These are phyloP conservation scores for Zoysia matrella DNA, from an alignment of 202 grass and related monocot genomes.

Conservation along the genomic window DNA sequence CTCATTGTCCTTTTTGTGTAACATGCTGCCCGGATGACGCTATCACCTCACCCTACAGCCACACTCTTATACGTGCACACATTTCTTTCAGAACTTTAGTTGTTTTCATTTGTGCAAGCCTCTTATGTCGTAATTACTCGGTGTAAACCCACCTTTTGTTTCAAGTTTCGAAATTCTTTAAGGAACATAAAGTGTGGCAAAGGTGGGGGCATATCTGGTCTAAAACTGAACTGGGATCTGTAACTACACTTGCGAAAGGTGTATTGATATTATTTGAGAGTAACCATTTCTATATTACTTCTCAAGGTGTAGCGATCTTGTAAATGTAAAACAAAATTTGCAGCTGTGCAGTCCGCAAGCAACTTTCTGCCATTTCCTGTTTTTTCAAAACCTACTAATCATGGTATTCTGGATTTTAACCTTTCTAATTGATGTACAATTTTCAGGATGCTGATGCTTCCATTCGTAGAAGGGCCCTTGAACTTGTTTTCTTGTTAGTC, in stretches of 20 bases:
- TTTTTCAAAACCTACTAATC: background rate
- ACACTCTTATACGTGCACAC: background rate
- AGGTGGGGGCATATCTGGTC: slow-evolving; percentile 25
- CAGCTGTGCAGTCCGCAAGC: slow-evolving; percentile 15
- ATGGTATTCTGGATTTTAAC: slow-evolving; percentile 18
- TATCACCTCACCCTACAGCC: background rate
- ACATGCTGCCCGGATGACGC: background rate
- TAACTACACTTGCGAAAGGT: slow-evolving; percentile 2
- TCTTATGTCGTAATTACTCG: background rate
- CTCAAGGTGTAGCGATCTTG: slow-evolving; percentile 13
- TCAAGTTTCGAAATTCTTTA: background rate
- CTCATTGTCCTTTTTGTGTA: background rate
- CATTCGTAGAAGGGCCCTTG: slow-evolving; percentile 95
- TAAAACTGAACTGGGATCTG: background rate
- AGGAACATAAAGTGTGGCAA: slow-evolving; percentile 8
- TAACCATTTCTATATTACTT: slow-evolving; percentile 18
- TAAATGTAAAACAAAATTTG: slow-evolving; percentile 1
- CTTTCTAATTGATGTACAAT: slow-evolving; percentile 32
- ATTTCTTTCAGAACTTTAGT: background rate
- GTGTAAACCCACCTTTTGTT: background rate
- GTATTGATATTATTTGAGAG: slow-evolving; percentile 25
- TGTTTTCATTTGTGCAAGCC: background rate
- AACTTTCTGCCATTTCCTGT: slow-evolving; percentile 21
- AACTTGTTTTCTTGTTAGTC: slow-evolving; percentile 84
- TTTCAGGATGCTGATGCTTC: slow-evolving; percentile 97